A percentile compares a stretch with the other conserved stretches of the same genome.
Evolutionary conservation across 345 rosid genomes (phyloP).

Genomic region (Rhodamnia argentea): DNA sequence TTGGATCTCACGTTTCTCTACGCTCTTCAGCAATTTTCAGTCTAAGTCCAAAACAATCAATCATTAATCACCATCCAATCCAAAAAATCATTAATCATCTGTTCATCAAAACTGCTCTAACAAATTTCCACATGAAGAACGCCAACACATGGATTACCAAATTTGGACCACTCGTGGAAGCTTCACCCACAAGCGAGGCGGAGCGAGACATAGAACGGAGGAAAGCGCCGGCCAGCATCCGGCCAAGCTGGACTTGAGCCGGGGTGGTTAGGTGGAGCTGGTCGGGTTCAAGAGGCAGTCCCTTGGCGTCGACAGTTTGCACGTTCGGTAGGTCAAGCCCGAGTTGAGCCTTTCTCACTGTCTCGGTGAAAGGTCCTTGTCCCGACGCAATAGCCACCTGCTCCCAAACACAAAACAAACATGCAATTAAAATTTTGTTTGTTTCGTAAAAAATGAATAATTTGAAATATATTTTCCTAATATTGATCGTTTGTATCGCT

Average conservation of each 20-base stretch:
- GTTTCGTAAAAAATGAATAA: no score
- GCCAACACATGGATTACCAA: background rate
- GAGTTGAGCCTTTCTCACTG: slow-evolving; percentile 53
- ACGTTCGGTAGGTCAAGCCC: slow-evolving; percentile 34
- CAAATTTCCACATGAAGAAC: background rate
- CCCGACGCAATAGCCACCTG: slow-evolving; percentile 77
- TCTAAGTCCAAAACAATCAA: background rate
- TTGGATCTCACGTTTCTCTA: background rate
- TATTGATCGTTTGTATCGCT: no score
- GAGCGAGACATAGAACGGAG: slow-evolving; percentile 8
- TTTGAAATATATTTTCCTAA: no score
- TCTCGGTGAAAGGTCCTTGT: slow-evolving; percentile 34
- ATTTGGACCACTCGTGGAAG: background rate
- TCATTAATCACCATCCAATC: background rate
- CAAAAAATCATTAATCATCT: background rate
- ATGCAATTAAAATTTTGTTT: background rate
- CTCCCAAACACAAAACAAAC: background rate
- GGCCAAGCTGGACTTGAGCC: slow-evolving; percentile 60
- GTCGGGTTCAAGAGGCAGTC: slow-evolving; percentile 56
- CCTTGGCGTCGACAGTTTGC: slow-evolving; percentile 61
- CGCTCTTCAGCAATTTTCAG: background rate
- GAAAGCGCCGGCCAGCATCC: slow-evolving; percentile 49
- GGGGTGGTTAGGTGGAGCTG: slow-evolving; percentile 65
- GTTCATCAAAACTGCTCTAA: background rate
- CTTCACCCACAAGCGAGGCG: background rate